A percentile compares a stretch with the other conserved stretches of the same genome.
These are phyloP conservation scores for Penicillium dipodomyicola DNA, from an alignment of 495 filamentous ascomycete species.

Conservation along the genomic window DNA sequence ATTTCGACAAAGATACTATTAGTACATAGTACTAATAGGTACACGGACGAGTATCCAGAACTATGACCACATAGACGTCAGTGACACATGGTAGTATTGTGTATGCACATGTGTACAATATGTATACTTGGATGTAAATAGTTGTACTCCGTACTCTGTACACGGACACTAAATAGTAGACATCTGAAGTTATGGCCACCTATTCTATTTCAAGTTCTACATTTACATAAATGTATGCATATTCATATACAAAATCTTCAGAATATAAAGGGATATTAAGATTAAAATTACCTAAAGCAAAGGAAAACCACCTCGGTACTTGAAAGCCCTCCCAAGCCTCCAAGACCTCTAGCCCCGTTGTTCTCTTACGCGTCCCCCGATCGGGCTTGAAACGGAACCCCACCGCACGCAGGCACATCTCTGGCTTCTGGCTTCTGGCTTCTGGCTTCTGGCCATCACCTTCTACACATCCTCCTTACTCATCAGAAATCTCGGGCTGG, in stretches of 20 bases:
- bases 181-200: too few relatives aligned
- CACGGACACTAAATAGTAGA: too few relatives aligned
- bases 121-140: too few relatives aligned
- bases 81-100: too few relatives aligned
- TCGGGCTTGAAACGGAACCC: constrained; percentile 36
- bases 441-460: background rate
- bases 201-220: too few relatives aligned
- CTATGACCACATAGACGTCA: too few relatives aligned
- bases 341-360: background rate
- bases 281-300: background rate
- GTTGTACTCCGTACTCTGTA: too few relatives aligned
- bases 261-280: background rate
- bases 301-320: background rate
- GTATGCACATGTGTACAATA: too few relatives aligned
- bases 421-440: background rate
- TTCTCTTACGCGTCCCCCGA: constrained; percentile 32
- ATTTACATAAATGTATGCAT: background rate
- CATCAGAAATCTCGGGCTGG: constrained; percentile 31
- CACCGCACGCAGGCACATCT: constrained; percentile 34
- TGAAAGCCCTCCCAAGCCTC: background rate
- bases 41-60: too few relatives aligned
- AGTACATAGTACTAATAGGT: too few relatives aligned
- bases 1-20: background rate
- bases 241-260: background rate
- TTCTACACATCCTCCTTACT: constrained; percentile 17